These are phyloP conservation scores for Mucor sp. DNA, from an alignment of 371 early-diverging fungal genomes.

Conservation along the genomic window DNA sequence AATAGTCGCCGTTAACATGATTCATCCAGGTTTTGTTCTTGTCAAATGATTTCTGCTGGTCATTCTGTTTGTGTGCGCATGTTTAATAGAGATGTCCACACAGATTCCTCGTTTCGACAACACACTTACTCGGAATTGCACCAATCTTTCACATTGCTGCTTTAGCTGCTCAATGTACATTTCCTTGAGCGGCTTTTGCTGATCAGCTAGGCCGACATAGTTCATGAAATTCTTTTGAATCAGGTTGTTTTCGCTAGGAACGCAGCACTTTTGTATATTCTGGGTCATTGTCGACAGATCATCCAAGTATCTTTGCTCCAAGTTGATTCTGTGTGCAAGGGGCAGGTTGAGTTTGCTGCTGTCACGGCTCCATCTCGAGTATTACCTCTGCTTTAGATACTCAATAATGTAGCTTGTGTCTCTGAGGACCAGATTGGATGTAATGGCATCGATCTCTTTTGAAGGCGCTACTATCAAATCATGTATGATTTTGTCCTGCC, in stretches of 20 bases:
- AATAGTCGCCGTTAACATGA: constrained; percentile 21
- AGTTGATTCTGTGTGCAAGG: constrained; percentile 7
- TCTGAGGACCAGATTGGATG: constrained; percentile 13
- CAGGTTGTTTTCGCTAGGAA: constrained; percentile 7
- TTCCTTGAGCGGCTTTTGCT: not conserved
- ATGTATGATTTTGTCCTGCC: constrained; percentile 16
- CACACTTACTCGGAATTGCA: constrained; percentile 18
- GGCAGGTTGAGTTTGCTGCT: not conserved
- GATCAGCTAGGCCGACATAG: constrained; percentile 19
- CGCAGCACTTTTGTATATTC: constrained; percentile 5
- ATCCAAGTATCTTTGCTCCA: constrained; percentile 19
- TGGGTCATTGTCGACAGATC: constrained; percentile 8
- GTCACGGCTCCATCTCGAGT: not conserved
- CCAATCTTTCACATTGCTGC: constrained; percentile 11
- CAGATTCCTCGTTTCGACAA: not conserved
- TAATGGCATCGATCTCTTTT: constrained; percentile 17
- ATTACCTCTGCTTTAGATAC: constrained; percentile 29
- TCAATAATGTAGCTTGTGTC: constrained; percentile 24
- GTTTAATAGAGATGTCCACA: not conserved
- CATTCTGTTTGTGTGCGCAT: constrained; percentile 3
- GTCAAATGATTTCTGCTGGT: constrained; percentile 21
- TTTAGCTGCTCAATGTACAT: constrained; percentile 12
- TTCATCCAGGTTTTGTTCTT: constrained; percentile 26
- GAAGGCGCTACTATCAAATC: constrained; percentile 24
- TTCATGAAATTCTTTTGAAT: constrained; percentile 16